Percentiles rank a stretch among this genome's conserved stretches.
These are phyloP conservation scores for Chaetomium fimeti DNA, from an alignment of 495 filamentous ascomycete genomes.

Conservation along the genomic window DNA sequence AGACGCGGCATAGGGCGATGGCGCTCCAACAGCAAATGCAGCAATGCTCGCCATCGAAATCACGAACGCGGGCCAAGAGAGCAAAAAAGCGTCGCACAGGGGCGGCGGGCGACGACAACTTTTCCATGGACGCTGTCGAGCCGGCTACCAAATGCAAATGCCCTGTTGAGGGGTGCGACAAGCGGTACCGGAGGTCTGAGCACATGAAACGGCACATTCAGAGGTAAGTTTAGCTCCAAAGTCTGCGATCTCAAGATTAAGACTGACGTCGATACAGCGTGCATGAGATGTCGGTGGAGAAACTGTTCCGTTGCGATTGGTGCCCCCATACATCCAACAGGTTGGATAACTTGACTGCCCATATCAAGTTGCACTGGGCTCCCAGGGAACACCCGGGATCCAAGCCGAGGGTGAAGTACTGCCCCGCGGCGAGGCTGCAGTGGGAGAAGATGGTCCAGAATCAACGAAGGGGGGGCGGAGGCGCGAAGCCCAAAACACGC, in stretches of 20 bases:
- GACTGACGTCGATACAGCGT: too few species aligned
- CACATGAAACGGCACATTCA: constrained; percentile 64
- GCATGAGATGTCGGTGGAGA: background rate
- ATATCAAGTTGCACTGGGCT: constrained; percentile 15
- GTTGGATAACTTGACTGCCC: constrained; percentile 55
- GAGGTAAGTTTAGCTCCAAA: constrained; percentile 38
- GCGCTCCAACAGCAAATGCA: constrained; percentile 38
- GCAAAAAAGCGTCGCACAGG: constrained; percentile 2
- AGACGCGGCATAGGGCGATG: constrained; percentile 36
- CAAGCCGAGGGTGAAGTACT: constrained; percentile 12
- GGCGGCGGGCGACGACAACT: background rate
- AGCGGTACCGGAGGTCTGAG: constrained; percentile 58
- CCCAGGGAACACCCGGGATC: background rate
- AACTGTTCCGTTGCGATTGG: constrained; percentile 22
- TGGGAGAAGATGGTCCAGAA: constrained; percentile 8
- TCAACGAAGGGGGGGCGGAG: background rate
- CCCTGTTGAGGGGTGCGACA: constrained; percentile 33
- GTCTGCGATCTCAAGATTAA: background rate
- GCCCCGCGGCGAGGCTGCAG: background rate
- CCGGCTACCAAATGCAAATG: constrained; percentile 21
- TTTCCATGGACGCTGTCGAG: constrained; percentile 31
- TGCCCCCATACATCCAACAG: constrained; percentile 56
- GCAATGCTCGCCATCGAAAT: constrained; percentile 1
- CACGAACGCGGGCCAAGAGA: constrained; percentile 1
- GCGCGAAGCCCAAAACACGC: background rate